phyloP scores from a whole-genome alignment of 768 basidiomycete species.

The Hygrocybe coccinea region DNA sequence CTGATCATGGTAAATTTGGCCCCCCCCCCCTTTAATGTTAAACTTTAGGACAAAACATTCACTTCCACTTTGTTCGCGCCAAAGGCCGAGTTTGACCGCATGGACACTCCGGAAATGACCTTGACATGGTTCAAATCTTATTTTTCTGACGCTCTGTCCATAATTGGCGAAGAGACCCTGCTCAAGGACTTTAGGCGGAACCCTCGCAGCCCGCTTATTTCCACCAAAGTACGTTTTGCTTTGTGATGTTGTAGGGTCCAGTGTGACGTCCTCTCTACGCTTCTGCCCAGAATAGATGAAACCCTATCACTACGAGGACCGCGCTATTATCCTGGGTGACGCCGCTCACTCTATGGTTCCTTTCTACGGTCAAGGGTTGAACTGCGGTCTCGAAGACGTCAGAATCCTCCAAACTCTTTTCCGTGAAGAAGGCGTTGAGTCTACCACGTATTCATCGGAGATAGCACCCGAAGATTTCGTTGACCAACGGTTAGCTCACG shows the following conservation, averaged over 20 bases:
- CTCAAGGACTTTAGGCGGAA: conserved; percentile 75
- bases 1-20: conserved; percentile 13
- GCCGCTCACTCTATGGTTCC: conserved; percentile 99
- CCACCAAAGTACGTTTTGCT: conserved; percentile 70
- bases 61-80: conserved; percentile 96
- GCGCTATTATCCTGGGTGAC: conserved; percentile 86
- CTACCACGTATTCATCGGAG: conserved; percentile 33
- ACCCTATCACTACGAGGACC: conserved; percentile 88
- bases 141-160: conserved; percentile 83
- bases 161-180: conserved; percentile 78
- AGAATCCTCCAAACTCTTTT: conserved; percentile 78
- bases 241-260: conserved; percentile 20
- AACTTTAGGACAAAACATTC: conserved; percentile 85
- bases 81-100: conserved; percentile 64
- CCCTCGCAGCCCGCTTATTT: conserved; percentile 85
- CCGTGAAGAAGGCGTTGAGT: conserved; percentile 61
- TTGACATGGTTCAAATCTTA: conserved; percentile 73
- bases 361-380: conserved; percentile 94
- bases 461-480: conserved; percentile 31
- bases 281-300: conserved; percentile 47
- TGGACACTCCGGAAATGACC: conserved; percentile 53
- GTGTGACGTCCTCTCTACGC: conserved; percentile 5
- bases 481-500: conserved; percentile 58
- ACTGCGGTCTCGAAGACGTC: conserved; percentile 97
- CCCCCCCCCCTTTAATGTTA: conserved; percentile 2